phyloP scores from a whole-genome alignment of 1,284 basidiomycete genomes.

The Phylloporus gajari region DNA sequence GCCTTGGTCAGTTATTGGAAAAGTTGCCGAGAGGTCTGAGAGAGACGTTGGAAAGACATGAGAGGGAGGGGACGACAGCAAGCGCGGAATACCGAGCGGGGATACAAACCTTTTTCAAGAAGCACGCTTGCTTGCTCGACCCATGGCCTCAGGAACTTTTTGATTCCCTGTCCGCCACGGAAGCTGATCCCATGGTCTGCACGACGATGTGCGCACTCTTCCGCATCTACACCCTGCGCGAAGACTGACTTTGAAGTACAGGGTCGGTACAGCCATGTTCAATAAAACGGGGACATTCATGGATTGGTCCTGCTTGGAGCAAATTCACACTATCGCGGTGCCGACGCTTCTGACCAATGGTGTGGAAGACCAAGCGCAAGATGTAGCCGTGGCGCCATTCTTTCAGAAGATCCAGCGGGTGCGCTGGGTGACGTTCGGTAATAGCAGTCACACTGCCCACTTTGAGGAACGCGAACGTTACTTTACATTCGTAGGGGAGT shows the following conservation, averaged over 20 bases:
- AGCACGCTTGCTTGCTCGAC: slow-evolving; percentile 27
- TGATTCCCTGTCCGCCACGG: slow-evolving; percentile 23
- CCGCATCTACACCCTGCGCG: neutral
- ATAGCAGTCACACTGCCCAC: slow-evolving; percentile 43
- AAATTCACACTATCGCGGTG: slow-evolving; percentile 41
- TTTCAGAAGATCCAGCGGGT: slow-evolving; percentile 43
- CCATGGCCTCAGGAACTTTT: slow-evolving; percentile 31
- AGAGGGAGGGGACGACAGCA: slow-evolving; percentile 27
- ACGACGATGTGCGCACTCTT: slow-evolving; percentile 25
- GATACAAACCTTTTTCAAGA: slow-evolving; percentile 34
- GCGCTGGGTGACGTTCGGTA: slow-evolving; percentile 48
- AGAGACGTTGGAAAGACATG: slow-evolving; percentile 35
- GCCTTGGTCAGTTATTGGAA: slow-evolving; percentile 18
- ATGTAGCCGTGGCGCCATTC: slow-evolving; percentile 42
- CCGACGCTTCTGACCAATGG: slow-evolving; percentile 49
- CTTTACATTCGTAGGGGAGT: slow-evolving; percentile 8
- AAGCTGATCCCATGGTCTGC: slow-evolving; percentile 28
- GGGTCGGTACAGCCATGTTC: slow-evolving; percentile 48
- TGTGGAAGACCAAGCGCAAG: slow-evolving; percentile 46
- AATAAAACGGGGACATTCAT: slow-evolving; percentile 42
- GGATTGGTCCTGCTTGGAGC: slow-evolving; percentile 45
- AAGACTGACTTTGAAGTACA: slow-evolving; percentile 21
- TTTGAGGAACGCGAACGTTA: slow-evolving; percentile 27
- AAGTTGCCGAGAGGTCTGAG: slow-evolving; percentile 35
- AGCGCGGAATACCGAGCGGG: slow-evolving; percentile 37